These are phyloP conservation scores for Hypoxylon sp. DNA, from an alignment of 2,329 filamentous ascomycete genomes.

Conservation along the genomic window DNA sequence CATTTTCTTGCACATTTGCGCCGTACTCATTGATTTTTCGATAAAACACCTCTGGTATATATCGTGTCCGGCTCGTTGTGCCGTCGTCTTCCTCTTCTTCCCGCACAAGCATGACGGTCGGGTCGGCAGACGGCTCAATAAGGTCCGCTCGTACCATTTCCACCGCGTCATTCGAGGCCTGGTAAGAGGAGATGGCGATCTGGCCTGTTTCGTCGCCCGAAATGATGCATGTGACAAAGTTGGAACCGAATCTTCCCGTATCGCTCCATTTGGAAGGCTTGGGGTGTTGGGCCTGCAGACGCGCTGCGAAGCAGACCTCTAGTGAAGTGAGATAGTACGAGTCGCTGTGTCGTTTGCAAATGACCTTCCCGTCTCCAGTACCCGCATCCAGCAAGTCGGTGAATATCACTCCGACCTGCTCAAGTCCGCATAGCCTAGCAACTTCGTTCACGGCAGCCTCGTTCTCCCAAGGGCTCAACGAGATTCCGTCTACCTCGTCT, in stretches of 20 bases:
- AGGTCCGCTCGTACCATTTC: slow-evolving; percentile 98
- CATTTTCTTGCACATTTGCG: slow-evolving; percentile 95
- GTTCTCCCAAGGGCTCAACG: slow-evolving; percentile 85
- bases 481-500: slow-evolving; percentile 89
- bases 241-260: slow-evolving; percentile 91
- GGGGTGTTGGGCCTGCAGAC: slow-evolving; percentile 88
- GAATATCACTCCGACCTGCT: slow-evolving; percentile 93
- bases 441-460: slow-evolving; percentile 85
- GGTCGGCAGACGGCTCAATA: slow-evolving; percentile 93
- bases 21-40: slow-evolving; percentile 96
- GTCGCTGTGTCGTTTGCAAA: slow-evolving; percentile 96
- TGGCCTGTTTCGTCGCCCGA: slow-evolving; percentile 92
- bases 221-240: slow-evolving; percentile 96
- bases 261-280: slow-evolving; percentile 97
- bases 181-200: slow-evolving; percentile 91
- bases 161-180: slow-evolving; percentile 93
- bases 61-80: slow-evolving; percentile 76
- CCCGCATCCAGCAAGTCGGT: slow-evolving; percentile 90
- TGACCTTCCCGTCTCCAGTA: slow-evolving; percentile 82
- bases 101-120: slow-evolving; percentile 92
- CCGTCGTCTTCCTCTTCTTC: slow-evolving; percentile 88
- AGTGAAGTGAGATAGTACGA: slow-evolving; percentile 94
- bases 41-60: slow-evolving; percentile 98
- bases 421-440: slow-evolving; percentile 84
- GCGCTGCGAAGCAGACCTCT: slow-evolving; percentile 89